Evolutionary conservation across 805 yeast species (phyloP), one percentile per base, ranked within the genome.

Genomic region (Pichia insulana): DNA sequence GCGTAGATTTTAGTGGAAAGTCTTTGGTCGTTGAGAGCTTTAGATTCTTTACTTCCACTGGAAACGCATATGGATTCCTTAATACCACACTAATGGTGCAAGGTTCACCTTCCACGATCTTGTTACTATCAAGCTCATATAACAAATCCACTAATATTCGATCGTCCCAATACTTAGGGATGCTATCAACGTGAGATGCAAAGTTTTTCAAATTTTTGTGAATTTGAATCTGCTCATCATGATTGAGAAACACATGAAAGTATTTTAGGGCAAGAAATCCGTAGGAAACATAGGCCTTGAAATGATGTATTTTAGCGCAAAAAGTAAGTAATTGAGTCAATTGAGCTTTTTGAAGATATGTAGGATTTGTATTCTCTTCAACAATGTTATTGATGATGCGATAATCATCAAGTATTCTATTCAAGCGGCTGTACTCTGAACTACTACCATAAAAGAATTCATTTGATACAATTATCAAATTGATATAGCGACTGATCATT

Each of bases 61-160:
- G 86, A 58, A 85, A 86, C 6, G 74, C 73, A 62, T 77, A 86
- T 8, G 96, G 95, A 56, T 90, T 90, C 54, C 83, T 88, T 8
- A 89, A 53, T 3, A 67, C 63, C 2, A 85, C 63, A 6, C 65
- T 56, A 15, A 83, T 64, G 43, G 77, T 82, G 11, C 75, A 72
- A 4, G 73, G 65, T 41, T 87, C 95, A 28, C 78, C 83, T 49
- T 74, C 74, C 15, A 79, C 78, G 7, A 78, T 50, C 15, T 48
- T 40, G 4, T 47, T 52, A 7, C 49, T 46, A 4, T 44, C 36
- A 12, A 39, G 20, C 1, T 44, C 46, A 17, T 52, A 40, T 7
- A 50, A 59, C 18, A 59, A 45, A 34, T 50, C 45, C 16, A 47
- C 42, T 6, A 59, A 63, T 8, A 90, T 43, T 43, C 68, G 71